These are phyloP conservation scores for Fusarium paranaense DNA, from an alignment of 2,329 filamentous ascomycete genomes.

Conservation along the genomic window DNA sequence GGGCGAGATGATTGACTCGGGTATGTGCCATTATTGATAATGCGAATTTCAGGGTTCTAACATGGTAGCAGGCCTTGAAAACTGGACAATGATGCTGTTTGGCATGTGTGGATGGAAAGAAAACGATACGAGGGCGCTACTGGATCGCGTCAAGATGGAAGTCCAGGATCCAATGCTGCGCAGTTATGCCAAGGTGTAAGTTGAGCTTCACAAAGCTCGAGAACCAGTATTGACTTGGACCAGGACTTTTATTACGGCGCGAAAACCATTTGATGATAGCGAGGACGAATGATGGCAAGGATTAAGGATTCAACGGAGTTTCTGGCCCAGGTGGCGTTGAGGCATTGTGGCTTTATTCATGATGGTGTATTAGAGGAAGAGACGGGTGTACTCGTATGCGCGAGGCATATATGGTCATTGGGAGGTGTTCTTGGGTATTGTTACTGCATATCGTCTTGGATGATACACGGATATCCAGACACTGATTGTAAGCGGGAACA, in stretches of 20 bases:
- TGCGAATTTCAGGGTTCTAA: slow-evolving; percentile 8
- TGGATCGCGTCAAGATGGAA: slow-evolving; percentile 49
- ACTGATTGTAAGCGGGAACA: background rate
- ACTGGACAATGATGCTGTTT: slow-evolving; percentile 50
- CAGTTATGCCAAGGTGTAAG: slow-evolving; percentile 49
- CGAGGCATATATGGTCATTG: background rate
- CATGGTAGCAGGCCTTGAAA: slow-evolving; percentile 40
- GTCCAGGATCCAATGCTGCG: slow-evolving; percentile 44
- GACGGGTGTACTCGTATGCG: background rate
- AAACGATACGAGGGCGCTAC: slow-evolving; percentile 44
- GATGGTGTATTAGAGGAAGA: background rate
- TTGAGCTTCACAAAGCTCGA: background rate
- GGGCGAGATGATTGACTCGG: slow-evolving; percentile 51
- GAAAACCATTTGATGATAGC: slow-evolving; percentile 38
- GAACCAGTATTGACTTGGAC: background rate
- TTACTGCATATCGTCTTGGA: background rate
- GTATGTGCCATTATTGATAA: slow-evolving; percentile 40
- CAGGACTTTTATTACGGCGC: slow-evolving; percentile 50
- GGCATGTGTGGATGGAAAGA: slow-evolving; percentile 48
- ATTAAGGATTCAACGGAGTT: slow-evolving; percentile 18
- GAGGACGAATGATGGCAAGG: background rate
- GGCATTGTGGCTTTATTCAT: background rate
- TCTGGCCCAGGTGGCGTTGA: slow-evolving; percentile 16
- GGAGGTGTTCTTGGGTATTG: background rate
- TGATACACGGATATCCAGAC: background rate